Evolutionary conservation across 176 grass and related monocot genomes (phyloP).

Genomic region (Cymbopogon citratus): DNA sequence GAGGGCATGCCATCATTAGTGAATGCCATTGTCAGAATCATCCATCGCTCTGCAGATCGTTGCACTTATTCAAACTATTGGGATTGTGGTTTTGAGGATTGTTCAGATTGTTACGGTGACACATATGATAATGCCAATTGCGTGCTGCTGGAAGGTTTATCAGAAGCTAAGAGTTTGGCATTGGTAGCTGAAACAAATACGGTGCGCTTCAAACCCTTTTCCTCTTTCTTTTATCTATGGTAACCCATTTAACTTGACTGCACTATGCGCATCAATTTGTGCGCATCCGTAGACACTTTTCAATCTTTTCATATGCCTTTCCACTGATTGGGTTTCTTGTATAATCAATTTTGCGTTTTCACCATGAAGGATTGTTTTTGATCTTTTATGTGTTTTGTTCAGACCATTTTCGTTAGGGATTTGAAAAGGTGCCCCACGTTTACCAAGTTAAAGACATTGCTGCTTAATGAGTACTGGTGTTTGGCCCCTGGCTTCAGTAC

Average conservation of each 20-base stretch:
- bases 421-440: background rate
- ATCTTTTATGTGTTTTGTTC: background rate
- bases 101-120: background rate
- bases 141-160: background rate
- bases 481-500: background rate
- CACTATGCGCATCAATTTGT: background rate
- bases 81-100: background rate
- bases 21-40: background rate
- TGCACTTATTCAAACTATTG: background rate
- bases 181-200: background rate
- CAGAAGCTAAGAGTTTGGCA: background rate
- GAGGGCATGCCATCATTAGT: background rate
- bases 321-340: background rate
- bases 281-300: background rate
- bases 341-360: background rate
- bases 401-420: background rate
- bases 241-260: background rate
- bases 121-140: background rate
- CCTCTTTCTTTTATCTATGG: background rate
- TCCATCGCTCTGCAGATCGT: background rate
- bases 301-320: background rate
- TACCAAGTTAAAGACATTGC: background rate
- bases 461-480: background rate
- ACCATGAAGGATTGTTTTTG: background rate
- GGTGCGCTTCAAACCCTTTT: background rate